Evolutionary conservation across 2,329 filamentous ascomycete genomes (phyloP), one percentile per base, ranked within the genome.

Genomic region (Alternaria sp.): DNA sequence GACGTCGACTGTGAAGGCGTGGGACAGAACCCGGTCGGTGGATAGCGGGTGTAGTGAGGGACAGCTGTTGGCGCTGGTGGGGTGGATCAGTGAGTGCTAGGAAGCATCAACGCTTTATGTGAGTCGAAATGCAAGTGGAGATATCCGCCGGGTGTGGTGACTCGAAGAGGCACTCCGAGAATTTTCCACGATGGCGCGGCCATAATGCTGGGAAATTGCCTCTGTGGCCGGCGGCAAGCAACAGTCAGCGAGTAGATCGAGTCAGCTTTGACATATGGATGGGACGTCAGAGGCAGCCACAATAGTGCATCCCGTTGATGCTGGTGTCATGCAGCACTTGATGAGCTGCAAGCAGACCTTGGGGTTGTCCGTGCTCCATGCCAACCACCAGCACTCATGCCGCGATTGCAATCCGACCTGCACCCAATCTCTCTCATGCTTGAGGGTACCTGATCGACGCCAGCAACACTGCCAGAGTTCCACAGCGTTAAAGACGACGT

Each of bases 91-190:
- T 53, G 43, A 57, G 38, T 60, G 26, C 51, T 44, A 64, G 67
- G 68, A 62, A 58, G 49, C 44, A 51, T 55, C 28, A 49, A 61
- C 56, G 63, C 59, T 65, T 72, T 74, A 74, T 69, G 68, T 65
- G 56, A 61, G 65, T 62, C 59, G 61, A 55, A 22, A 32, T 58
- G 64, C 63, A 57, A 67, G 71, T 67, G 68, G 72, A 74, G 67
- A 72, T 67, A 69, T 56, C 58, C 61, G 64, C 59, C 63, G 64
- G 63, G 60, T 54, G 49, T 69, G 62, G 64, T 73, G 72, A 74
- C 70, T 75, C 72, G 59, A 70, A 66, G 24, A 61, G 64, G 60
- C 47, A 64, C 36, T 52, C 69, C 64, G 66, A 70, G 61, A 68
- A 68, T 64, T 67, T 65, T 63, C 46, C 65, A 59, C 46, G 63